phyloP scores from a whole-genome alignment of 164 flowering plant species.

The Vitis vinifera region DNA sequence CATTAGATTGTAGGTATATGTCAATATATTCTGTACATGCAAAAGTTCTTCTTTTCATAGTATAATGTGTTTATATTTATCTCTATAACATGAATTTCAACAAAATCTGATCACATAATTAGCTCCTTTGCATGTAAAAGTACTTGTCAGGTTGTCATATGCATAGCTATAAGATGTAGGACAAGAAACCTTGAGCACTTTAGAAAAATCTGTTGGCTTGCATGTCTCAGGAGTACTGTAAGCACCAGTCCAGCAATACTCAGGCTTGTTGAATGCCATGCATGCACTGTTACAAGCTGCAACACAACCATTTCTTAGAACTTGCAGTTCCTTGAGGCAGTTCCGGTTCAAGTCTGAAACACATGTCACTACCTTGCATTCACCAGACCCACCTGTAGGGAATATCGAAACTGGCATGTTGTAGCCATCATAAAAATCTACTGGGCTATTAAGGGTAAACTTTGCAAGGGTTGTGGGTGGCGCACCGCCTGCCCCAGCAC shows the following conservation, averaged over 20 bases:
- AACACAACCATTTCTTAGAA: neutral
- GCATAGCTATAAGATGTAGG: constrained; percentile 22
- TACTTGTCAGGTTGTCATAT: constrained; percentile 14
- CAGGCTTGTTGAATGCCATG: constrained; percentile 8
- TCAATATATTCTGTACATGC: too few relatives aligned
- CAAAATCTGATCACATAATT: constrained; percentile 5
- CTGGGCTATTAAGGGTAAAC: constrained; percentile 32
- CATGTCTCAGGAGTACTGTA: constrained; percentile 15
- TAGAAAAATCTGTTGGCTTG: constrained; percentile 11
- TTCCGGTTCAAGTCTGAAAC: constrained; percentile 9
- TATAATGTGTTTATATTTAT: too few relatives aligned
- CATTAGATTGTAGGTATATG: too few relatives aligned
- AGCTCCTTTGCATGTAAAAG: constrained; percentile 12
- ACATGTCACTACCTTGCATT: constrained; percentile 9
- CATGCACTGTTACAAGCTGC: constrained; percentile 27
- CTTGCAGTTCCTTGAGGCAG: constrained; percentile 14
- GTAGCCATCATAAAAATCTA: constrained; percentile 50
- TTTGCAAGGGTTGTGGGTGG: constrained; percentile 49
- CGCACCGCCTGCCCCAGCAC: constrained; percentile 41
- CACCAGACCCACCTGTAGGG: constrained; percentile 12
- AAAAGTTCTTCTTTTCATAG: too few relatives aligned
- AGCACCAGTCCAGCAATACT: constrained; percentile 20
- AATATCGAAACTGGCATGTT: constrained; percentile 28
- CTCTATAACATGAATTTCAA: neutral
- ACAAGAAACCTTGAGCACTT: constrained; percentile 18